phyloP scores from a whole-genome alignment of 371 early-diverging fungal genomes.

The Rhizopus sp. region DNA sequence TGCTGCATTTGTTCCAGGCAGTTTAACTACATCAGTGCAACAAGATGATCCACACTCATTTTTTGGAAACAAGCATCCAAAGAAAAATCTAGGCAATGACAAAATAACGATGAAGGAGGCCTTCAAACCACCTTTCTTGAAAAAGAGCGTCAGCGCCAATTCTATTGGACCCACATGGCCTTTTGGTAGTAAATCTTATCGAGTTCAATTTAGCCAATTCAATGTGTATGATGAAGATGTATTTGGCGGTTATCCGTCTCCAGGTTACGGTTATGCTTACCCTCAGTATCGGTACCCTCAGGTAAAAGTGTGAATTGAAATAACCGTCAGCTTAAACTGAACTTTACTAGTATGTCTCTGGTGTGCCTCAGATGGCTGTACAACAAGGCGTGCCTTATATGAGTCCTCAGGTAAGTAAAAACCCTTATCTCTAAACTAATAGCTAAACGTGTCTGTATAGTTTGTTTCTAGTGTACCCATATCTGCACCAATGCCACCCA shows the following conservation, averaged over 20 bases:
- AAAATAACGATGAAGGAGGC: slow-evolving; percentile 32
- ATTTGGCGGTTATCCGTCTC: slow-evolving; percentile 38
- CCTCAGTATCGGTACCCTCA: slow-evolving; percentile 50
- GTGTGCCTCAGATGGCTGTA: slow-evolving; percentile 45
- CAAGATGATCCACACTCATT: slow-evolving; percentile 29
- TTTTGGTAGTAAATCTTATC: slow-evolving; percentile 46
- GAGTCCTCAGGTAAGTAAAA: slow-evolving; percentile 40
- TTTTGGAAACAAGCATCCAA: slow-evolving; percentile 31
- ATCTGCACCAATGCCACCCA: slow-evolving; percentile 39
- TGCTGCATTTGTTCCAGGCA: slow-evolving; percentile 73
- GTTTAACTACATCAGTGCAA: not conserved
- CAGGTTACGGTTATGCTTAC: slow-evolving; percentile 48
- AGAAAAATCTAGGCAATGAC: slow-evolving; percentile 20
- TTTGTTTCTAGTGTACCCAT: slow-evolving; percentile 48
- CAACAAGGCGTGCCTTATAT: slow-evolving; percentile 49
- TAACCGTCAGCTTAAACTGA: not conserved
- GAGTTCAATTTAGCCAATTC: slow-evolving; percentile 44
- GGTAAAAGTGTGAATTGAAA: slow-evolving; percentile 8
- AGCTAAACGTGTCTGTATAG: not conserved
- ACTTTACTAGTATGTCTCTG: slow-evolving; percentile 32
- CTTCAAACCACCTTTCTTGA: slow-evolving; percentile 36
- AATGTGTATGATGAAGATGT: slow-evolving; percentile 41
- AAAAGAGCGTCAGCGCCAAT: slow-evolving; percentile 27
- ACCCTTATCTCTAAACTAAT: no score
- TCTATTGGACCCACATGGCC: slow-evolving; percentile 59